Conservation (phyloP, 352 stramenopile species). For the Chrysophaeum taylorii region DNA sequence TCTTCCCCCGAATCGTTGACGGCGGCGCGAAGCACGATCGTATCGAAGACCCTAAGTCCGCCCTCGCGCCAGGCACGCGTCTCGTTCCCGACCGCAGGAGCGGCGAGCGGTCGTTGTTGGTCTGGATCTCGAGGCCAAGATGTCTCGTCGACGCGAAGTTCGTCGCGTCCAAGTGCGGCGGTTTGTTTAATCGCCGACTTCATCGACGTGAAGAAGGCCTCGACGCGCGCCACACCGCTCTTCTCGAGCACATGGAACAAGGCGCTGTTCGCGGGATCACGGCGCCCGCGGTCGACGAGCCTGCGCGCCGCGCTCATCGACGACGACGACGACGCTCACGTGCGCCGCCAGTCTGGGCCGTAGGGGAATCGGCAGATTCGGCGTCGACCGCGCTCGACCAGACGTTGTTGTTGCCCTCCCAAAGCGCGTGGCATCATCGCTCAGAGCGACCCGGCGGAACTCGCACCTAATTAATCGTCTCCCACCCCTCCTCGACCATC, state of each 20-base stretch:
- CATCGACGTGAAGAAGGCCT: constrained; percentile 59
- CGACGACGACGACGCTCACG: no score
- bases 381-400: constrained; percentile 46
- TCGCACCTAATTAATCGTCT: constrained; percentile 44
- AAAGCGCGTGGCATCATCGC: constrained; percentile 34
- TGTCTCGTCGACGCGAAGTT: constrained; percentile 56
- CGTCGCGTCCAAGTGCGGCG: constrained; percentile 40
- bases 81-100: constrained; percentile 49
- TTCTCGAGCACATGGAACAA: constrained; percentile 46
- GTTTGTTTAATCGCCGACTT: constrained; percentile 40
- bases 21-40: constrained; percentile 49
- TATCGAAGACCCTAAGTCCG: constrained; percentile 48
- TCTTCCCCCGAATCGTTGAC: constrained; percentile 47
- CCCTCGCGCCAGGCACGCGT: constrained; percentile 47
- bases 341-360: constrained; percentile 49
- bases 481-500: constrained; percentile 36
- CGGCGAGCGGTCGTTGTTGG: constrained; percentile 42
- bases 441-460: constrained; percentile 37
- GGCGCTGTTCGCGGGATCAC: constrained; percentile 47
- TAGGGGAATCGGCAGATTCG: constrained; percentile 46
- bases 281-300: constrained; percentile 47
- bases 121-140: constrained; percentile 45
- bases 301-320: no score
- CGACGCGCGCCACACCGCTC: constrained; percentile 37
- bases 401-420: constrained; percentile 46